Conservation (phyloP, 768 basidiomycete species). For the Infundibulicybe gibba region DNA sequence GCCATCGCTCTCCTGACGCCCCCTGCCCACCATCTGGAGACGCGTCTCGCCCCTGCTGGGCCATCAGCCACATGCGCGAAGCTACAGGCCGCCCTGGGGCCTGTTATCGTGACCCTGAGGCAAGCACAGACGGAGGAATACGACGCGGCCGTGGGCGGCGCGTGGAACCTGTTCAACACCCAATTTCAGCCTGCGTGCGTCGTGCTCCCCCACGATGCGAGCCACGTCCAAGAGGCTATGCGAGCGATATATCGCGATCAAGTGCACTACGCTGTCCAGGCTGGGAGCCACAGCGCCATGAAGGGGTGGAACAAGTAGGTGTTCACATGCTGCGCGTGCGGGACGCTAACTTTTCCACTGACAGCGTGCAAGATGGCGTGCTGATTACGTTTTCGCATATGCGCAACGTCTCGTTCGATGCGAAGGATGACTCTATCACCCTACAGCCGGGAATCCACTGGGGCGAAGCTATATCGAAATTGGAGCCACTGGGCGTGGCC, state of each 20-base stretch:
- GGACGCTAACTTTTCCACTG: neutral
- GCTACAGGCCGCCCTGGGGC: neutral
- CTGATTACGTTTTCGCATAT: constrained; percentile 35
- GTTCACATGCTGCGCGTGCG: neutral
- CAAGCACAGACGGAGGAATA: constrained; percentile 9
- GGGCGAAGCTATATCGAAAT: constrained; percentile 30
- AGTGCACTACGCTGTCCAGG: constrained; percentile 36
- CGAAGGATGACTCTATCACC: constrained; percentile 29
- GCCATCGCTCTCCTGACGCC: no score
- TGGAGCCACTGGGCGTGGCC: constrained; percentile 38
- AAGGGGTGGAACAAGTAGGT: constrained; percentile 41
- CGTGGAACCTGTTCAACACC: constrained; percentile 33
- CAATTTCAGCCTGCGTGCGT: constrained; percentile 29
- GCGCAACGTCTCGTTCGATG: constrained; percentile 32
- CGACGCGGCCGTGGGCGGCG: constrained; percentile 3
- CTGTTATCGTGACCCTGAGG: neutral
- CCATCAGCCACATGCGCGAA: neutral
- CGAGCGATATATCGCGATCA: constrained; percentile 26
- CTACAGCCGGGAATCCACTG: constrained; percentile 40
- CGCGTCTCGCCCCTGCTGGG: no score
- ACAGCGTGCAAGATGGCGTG: constrained; percentile 32
- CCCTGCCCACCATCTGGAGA: no score
- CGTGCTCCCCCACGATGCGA: constrained; percentile 25
- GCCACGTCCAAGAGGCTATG: constrained; percentile 34
- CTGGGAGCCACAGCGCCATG: constrained; percentile 38